Conservation (phyloP, 345 rosid genomes). For the Mercurialis annua region DNA sequence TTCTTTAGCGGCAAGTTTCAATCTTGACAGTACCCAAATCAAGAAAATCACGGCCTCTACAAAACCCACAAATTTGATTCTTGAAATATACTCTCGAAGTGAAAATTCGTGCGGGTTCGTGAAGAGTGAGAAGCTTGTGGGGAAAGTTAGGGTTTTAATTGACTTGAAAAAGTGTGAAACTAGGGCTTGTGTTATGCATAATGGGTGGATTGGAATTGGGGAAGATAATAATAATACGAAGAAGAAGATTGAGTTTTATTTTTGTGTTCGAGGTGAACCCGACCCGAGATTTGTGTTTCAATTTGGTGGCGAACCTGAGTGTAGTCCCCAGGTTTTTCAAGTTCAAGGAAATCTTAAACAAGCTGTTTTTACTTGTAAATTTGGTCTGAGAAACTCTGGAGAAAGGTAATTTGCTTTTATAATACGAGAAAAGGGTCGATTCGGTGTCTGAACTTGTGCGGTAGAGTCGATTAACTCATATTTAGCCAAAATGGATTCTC, state of each 20-base stretch:
- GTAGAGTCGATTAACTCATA: no score
- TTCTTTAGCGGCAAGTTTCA: conserved; percentile 69
- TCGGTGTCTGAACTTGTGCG: no score
- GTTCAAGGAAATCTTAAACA: conserved; percentile 81
- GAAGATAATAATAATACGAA: conserved; percentile 34
- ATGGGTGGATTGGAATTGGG: conserved; percentile 64
- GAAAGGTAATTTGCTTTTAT: conserved; percentile 55
- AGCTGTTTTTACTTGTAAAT: conserved; percentile 96
- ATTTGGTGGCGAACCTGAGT: conserved; percentile 88
- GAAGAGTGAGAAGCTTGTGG: conserved; percentile 52
- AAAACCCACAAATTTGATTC: conserved; percentile 23
- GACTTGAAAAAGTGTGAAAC: conserved; percentile 61
- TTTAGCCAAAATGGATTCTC: no score
- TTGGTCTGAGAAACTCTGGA: conserved; percentile 51
- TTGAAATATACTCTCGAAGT: conserved; percentile 47
- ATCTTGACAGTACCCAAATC: conserved; percentile 46
- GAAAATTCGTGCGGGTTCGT: conserved; percentile 44
- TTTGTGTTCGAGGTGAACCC: conserved; percentile 61
- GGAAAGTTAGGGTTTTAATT: conserved; percentile 47
- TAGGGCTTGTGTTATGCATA: conserved; percentile 51
- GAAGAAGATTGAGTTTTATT: conserved; percentile 41
- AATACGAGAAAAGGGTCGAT: no score
- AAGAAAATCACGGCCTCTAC: conserved; percentile 33
- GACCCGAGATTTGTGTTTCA: conserved; percentile 89
- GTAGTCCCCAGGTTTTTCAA: conserved; percentile 94